Evolutionary conservation across 306 rosid genomes (phyloP).

Genomic region (Hylodesmum podocarpum): DNA sequence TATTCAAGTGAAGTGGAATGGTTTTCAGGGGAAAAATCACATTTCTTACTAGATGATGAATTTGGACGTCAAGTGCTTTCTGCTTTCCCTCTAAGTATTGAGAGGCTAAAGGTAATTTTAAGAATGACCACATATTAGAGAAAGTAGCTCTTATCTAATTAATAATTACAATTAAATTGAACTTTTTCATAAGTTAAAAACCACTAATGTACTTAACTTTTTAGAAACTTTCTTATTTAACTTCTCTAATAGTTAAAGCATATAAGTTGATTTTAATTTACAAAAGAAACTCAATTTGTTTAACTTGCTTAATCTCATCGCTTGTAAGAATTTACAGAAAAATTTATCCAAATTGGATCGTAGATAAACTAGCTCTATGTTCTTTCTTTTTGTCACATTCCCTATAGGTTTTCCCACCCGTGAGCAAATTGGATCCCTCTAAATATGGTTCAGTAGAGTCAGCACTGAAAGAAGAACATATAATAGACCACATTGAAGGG

Average conservation of each 20-base stretch:
- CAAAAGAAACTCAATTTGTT: too few species aligned
- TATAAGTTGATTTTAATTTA: too few species aligned
- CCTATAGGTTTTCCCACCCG: slow-evolving; percentile 50
- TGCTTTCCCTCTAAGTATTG: slow-evolving; percentile 45
- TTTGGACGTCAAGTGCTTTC: slow-evolving; percentile 49
- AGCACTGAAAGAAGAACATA: slow-evolving; percentile 54
- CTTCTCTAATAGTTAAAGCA: too few species aligned
- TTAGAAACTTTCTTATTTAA: too few species aligned
- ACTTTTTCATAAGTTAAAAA: too few species aligned
- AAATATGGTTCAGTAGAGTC: slow-evolving; percentile 48
- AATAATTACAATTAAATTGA: too few species aligned
- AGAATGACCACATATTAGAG: background rate
- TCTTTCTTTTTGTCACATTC: background rate
- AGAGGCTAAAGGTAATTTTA: slow-evolving; percentile 39
- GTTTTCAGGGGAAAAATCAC: slow-evolving; percentile 34
- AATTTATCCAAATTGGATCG: too few species aligned
- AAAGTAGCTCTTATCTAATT: background rate
- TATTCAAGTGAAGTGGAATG: background rate
- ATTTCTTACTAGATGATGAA: slow-evolving; percentile 39
- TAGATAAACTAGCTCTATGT: background rate
- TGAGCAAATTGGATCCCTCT: slow-evolving; percentile 49
- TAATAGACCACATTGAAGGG: slow-evolving; percentile 41
- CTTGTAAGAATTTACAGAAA: too few species aligned
- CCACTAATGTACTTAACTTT: too few species aligned
- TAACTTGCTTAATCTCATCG: too few species aligned